Base-by-base conservation (phyloP, 116 monocot species). In the Papilionanthe hybrid region DNA sequence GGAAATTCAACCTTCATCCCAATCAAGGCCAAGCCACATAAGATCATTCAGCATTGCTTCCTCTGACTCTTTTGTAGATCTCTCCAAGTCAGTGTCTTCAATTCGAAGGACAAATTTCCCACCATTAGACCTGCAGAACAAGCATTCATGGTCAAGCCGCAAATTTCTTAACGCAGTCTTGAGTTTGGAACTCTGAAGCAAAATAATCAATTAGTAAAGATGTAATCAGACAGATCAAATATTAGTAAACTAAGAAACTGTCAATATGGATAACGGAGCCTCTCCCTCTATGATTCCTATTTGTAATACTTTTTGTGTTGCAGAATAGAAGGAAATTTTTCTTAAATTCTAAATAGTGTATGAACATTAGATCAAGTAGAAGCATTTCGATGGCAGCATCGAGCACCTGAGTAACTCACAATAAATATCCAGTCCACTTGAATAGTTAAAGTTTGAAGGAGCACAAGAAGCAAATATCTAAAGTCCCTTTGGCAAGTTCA, bases 1-100 rank as follows among this genome's bases (percentile, higher is more conserved):
- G 48, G 11, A 75, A 48, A 75, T 49, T 50, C 75, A 48, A 98
- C 98, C 94, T 94, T 98, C 98, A 84, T 98, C 98, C 94, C 94
- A 98, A 53, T 98, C 91, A 87, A 98, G 94, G 27, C 98, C 98
- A 78, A 98, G 93, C 98, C 98, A 98, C 41, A 89, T 77, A n/a
- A 98, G 86, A 81, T 98, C 98, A 42, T 86, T 84, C 49, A 98
- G 55, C 86, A 98, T 50, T 49, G 94, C 94, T 80, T 98, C 93
- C 85, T 98, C 98, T 5, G 94, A 98, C 77, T 94, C 86, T 80
- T 87, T 98, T 28, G 94, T 94, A 22, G 98, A 98, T 78, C 98
- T 91, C 90, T 94, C 98, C 81, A 98, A 80, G 67, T 94, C 98
- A 0, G 98, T 98, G 77, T 98, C 98, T 78, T 98, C 98, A 30